Conservation (phyloP, 495 filamentous ascomycete genomes). For the Penicillium crystallinum region DNA sequence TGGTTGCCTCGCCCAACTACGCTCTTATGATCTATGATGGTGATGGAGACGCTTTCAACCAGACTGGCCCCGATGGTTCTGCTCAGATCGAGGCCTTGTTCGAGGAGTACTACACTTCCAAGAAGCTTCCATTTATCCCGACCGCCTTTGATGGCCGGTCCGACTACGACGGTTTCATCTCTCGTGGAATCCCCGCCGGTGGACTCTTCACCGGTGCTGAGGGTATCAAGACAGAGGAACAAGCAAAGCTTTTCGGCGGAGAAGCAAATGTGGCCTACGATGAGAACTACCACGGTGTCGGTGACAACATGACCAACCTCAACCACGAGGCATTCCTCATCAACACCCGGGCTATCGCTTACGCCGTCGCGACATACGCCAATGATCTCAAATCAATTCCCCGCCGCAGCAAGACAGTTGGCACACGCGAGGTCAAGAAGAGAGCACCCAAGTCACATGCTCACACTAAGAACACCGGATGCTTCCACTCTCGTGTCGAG, state of each 20-base stretch:
- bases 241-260: constrained; percentile 56
- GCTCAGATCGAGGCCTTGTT: constrained; percentile 60
- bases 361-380: constrained; percentile 59
- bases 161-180: constrained; percentile 66
- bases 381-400: constrained; percentile 47
- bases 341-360: constrained; percentile 58
- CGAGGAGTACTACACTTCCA: constrained; percentile 50
- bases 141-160: constrained; percentile 59
- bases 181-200: constrained; percentile 56
- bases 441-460: constrained; percentile 8
- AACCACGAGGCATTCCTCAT: constrained; percentile 54
- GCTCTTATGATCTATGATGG: constrained; percentile 66
- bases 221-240: constrained; percentile 54
- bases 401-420: constrained; percentile 3
- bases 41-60: constrained; percentile 57
- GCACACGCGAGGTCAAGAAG: constrained; percentile 6
- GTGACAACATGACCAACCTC: constrained; percentile 57
- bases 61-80: constrained; percentile 57
- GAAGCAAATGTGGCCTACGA: constrained; percentile 55
- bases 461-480: constrained; percentile 17
- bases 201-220: constrained; percentile 70
- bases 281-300: constrained; percentile 55
- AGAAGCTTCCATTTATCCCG: constrained; percentile 38
- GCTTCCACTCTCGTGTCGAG: constrained; percentile 22
- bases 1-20: constrained; percentile 73